A percentile compares a stretch with the other conserved stretches of the same genome.
Evolutionary conservation across 371 early-diverging fungal genomes (phyloP).

Genomic region (Syncephalastrum racemosum): DNA sequence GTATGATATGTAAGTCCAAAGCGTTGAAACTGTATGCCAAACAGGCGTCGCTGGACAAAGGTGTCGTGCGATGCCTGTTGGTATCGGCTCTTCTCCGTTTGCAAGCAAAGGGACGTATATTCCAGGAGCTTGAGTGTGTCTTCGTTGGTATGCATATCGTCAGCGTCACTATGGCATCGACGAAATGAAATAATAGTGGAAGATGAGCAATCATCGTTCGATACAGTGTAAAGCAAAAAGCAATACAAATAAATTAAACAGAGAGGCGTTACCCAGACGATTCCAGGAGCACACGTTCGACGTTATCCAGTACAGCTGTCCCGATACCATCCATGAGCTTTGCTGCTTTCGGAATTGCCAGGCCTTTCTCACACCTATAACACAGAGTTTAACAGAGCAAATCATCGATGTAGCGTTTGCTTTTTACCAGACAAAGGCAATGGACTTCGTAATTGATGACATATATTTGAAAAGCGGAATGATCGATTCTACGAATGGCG

Average conservation of each 20-base stretch:
- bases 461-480: slow-evolving; percentile 18
- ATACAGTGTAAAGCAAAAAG: too few relatives aligned
- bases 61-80: slow-evolving; percentile 13
- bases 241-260: too few relatives aligned
- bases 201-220: too few relatives aligned
- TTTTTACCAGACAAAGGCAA: slow-evolving; percentile 8
- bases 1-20: too few relatives aligned
- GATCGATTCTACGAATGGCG: too few relatives aligned
- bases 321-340: slow-evolving; percentile 19
- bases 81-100: slow-evolving; percentile 13
- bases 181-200: too few relatives aligned
- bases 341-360: slow-evolving; percentile 4
- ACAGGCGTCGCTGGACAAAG: slow-evolving; percentile 12
- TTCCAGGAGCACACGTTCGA: slow-evolving; percentile 14
- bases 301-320: slow-evolving; percentile 1
- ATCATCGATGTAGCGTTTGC: slow-evolving; percentile 1
- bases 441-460: neutral
- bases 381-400: neutral
- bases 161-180: slow-evolving; percentile 14
- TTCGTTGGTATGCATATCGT: slow-evolving; percentile 13
- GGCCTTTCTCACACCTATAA: slow-evolving; percentile 15
- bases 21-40: slow-evolving; percentile 19
- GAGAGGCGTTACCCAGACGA: slow-evolving; percentile 7
- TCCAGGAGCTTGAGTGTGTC: slow-evolving; percentile 22
- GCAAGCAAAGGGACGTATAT: slow-evolving; percentile 16